A percentile compares a stretch with the other conserved stretches of the same genome.
These are phyloP conservation scores for Schwanniomyces pseudopolymorphus DNA, from an alignment of 805 yeast genomes.

Conservation along the genomic window DNA sequence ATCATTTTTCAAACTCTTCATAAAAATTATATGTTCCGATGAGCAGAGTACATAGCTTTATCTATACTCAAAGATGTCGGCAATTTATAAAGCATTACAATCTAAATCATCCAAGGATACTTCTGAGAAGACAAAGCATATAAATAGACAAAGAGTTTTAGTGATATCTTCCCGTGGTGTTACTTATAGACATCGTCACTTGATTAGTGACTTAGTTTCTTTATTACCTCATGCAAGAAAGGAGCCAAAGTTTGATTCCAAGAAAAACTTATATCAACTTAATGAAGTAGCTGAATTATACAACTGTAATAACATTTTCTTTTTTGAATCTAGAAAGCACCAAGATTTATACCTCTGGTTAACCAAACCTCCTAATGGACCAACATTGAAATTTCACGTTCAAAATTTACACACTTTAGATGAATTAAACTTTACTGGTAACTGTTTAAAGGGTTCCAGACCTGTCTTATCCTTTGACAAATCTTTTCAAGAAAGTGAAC, in stretches of 20 bases:
- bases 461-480: constrained; percentile 89
- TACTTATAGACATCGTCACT: constrained; percentile 92
- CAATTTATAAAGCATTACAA: constrained; percentile 47
- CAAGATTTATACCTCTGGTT: constrained; percentile 93
- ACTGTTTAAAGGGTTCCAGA: constrained; percentile 92
- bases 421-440: constrained; percentile 94
- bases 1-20: constrained; percentile 1
- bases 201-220: constrained; percentile 74
- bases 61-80: constrained; percentile 32
- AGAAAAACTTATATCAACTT: constrained; percentile 81
- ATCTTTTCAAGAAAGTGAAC: constrained; percentile 64
- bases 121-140: constrained; percentile 52
- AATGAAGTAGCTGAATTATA: constrained; percentile 96
- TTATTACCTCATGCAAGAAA: constrained; percentile 93
- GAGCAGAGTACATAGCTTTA: neutral
- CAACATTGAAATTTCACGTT: constrained; percentile 88
- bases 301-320: constrained; percentile 93
- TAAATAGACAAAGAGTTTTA: constrained; percentile 85
- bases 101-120: constrained; percentile 47
- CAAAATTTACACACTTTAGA: constrained; percentile 96
- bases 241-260: constrained; percentile 93
- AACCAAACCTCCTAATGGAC: constrained; percentile 97
- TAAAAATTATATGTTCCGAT: neutral
- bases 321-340: constrained; percentile 95
- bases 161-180: constrained; percentile 93